Evolutionary conservation across 768 basidiomycete species (phyloP).

Genomic region (Amanita muscaria): DNA sequence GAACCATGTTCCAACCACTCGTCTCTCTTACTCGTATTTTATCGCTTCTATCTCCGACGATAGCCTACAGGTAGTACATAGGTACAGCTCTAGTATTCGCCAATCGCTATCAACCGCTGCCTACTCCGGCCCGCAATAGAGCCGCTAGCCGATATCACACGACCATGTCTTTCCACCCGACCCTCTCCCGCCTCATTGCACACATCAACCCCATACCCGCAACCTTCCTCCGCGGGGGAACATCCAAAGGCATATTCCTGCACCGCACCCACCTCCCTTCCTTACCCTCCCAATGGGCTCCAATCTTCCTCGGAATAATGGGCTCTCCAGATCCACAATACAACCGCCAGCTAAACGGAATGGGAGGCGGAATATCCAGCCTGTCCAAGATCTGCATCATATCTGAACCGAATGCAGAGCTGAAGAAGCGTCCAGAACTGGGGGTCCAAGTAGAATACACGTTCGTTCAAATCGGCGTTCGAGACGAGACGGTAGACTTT

Average conservation of each 20-base stretch:
- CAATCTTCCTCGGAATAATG: slow-evolving; percentile 65
- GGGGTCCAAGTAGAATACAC: slow-evolving; percentile 63
- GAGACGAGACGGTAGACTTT: slow-evolving; percentile 52
- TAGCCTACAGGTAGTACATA: too few relatives aligned
- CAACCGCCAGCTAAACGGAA: slow-evolving; percentile 67
- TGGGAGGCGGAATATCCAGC: slow-evolving; percentile 73
- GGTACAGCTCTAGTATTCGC: too few relatives aligned
- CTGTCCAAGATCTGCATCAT: slow-evolving; percentile 71
- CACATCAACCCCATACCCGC: slow-evolving; percentile 43
- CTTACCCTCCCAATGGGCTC: slow-evolving; percentile 42
- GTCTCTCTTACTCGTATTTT: too few relatives aligned
- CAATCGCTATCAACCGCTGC: too few relatives aligned
- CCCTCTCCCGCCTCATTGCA: too few relatives aligned
- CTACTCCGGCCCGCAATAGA: too few relatives aligned
- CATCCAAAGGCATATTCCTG: slow-evolving; percentile 71
- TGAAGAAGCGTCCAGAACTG: too few relatives aligned
- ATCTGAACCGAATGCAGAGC: slow-evolving; percentile 33
- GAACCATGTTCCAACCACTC: too few relatives aligned
- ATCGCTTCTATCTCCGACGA: too few relatives aligned
- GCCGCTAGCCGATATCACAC: too few relatives aligned
- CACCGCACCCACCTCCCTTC: slow-evolving; percentile 43
- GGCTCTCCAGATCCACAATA: slow-evolving; percentile 70
- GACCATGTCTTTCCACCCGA: too few relatives aligned
- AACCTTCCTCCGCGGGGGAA: slow-evolving; percentile 62
- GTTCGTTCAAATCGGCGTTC: slow-evolving; percentile 56